These are phyloP conservation scores for Solanum tarijense DNA, from an alignment of 257 asterid species.

Conservation along the genomic window DNA sequence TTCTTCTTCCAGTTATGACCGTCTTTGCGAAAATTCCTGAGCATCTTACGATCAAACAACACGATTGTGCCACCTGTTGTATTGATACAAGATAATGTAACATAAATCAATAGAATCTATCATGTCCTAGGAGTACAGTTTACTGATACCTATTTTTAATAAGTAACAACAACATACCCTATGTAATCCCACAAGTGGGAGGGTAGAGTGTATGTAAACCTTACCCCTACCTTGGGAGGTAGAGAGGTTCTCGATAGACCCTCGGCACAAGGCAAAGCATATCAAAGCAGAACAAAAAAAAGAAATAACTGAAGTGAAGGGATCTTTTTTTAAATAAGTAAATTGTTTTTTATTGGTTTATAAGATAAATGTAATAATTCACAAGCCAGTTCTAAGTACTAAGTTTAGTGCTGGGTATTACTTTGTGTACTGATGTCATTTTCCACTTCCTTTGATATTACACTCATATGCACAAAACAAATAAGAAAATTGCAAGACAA, in stretches of 20 bases:
- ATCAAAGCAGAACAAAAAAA: not conserved
- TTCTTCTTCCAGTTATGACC: conserved; percentile 98
- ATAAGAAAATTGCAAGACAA: not conserved
- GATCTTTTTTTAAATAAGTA: not conserved
- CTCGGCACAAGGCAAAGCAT: not conserved
- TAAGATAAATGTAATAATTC: not conserved
- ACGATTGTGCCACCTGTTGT: conserved; percentile 78
- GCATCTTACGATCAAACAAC: conserved; percentile 93
- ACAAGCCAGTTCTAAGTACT: not conserved
- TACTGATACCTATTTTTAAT: not conserved
- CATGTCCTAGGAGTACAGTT: not conserved
- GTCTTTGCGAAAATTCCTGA: conserved; percentile 91
- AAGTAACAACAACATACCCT: not conserved
- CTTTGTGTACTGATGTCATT: not conserved
- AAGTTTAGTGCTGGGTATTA: not conserved
- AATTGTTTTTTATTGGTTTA: not conserved
- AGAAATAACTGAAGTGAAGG: not conserved
- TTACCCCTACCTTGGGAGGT: not conserved
- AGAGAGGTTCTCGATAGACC: not conserved
- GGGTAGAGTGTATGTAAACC: not conserved
- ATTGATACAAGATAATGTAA: conserved; percentile 10
- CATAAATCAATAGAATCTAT: not conserved
- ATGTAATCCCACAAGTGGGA: not conserved
- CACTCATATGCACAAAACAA: not conserved
- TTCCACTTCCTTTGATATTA: not conserved